Conservation (phyloP, 331 rosid species). For the Quercus phellos region DNA sequence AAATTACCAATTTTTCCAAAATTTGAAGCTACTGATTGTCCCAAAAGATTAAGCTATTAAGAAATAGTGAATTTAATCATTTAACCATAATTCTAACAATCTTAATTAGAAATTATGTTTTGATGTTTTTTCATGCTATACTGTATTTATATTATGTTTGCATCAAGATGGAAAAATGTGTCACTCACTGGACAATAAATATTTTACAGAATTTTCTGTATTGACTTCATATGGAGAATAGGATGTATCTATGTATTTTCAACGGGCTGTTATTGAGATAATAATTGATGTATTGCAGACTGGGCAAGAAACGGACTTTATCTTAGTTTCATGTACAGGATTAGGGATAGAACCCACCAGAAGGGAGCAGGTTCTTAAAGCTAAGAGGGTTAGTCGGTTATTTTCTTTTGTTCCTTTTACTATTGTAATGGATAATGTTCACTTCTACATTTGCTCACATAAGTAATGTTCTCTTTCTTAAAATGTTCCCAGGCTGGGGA, state of each 20-base stretch:
- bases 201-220: not conserved
- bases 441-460: not conserved
- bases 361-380: slow-evolving; percentile 95
- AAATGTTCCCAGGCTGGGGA: slow-evolving; percentile 75
- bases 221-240: not conserved
- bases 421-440: not conserved
- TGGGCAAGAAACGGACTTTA: slow-evolving; percentile 94
- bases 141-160: not conserved
- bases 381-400: slow-evolving; percentile 71
- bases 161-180: not conserved
- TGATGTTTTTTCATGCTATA: not conserved
- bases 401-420: slow-evolving; percentile 19
- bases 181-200: slow-evolving; percentile 12
- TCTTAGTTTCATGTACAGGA: slow-evolving; percentile 95
- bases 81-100: no score
- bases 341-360: slow-evolving; percentile 82
- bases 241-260: not conserved
- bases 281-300: slow-evolving; percentile 51
- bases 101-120: not conserved
- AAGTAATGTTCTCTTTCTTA: slow-evolving; percentile 7
- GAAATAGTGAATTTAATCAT: no score
- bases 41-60: no score
- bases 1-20: no score
- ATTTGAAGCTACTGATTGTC: no score
- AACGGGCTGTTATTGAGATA: slow-evolving; percentile 12